phyloP scores from a whole-genome alignment of 2,329 filamentous ascomycete species.

The Claviceps sp. region DNA sequence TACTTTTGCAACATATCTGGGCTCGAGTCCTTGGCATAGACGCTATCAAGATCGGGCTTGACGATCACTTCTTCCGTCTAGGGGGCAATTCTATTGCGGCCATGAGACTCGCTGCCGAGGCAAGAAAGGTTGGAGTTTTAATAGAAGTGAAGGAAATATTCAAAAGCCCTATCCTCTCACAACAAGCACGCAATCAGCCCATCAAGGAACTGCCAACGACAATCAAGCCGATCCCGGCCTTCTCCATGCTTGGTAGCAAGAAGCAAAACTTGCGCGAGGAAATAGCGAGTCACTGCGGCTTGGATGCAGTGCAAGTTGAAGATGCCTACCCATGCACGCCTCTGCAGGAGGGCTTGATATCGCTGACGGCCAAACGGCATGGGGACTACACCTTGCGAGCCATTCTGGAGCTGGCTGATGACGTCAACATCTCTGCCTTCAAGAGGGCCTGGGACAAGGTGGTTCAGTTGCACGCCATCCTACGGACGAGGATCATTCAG shows the following conservation, averaged over 20 bases:
- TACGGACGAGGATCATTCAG: slow-evolving; percentile 33
- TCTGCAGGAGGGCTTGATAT: slow-evolving; percentile 26
- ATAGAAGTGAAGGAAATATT: slow-evolving; percentile 14
- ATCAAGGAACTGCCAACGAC: background rate
- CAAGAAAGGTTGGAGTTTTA: slow-evolving; percentile 6
- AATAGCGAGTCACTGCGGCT: background rate
- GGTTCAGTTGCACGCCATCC: slow-evolving; percentile 13
- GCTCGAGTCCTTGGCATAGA: slow-evolving; percentile 23
- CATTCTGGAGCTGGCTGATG: slow-evolving; percentile 6
- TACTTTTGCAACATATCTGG: slow-evolving; percentile 3
- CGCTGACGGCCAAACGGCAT: slow-evolving; percentile 16
- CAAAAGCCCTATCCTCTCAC: background rate
- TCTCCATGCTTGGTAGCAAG: background rate
- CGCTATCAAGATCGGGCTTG: background rate
- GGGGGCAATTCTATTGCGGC: slow-evolving; percentile 18
- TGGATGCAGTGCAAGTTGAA: background rate
- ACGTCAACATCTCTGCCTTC: slow-evolving; percentile 6
- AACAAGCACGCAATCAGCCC: background rate
- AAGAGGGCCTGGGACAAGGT: slow-evolving; percentile 7
- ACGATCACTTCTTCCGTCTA: slow-evolving; percentile 15
- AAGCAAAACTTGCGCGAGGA: background rate
- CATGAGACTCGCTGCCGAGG: slow-evolving; percentile 11
- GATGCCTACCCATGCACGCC: slow-evolving; percentile 19
- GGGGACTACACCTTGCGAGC: slow-evolving; percentile 21
- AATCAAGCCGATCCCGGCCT: background rate